Conservation (phyloP, 2,329 filamentous ascomycete genomes). For the Pestalotiopsis sp. region DNA sequence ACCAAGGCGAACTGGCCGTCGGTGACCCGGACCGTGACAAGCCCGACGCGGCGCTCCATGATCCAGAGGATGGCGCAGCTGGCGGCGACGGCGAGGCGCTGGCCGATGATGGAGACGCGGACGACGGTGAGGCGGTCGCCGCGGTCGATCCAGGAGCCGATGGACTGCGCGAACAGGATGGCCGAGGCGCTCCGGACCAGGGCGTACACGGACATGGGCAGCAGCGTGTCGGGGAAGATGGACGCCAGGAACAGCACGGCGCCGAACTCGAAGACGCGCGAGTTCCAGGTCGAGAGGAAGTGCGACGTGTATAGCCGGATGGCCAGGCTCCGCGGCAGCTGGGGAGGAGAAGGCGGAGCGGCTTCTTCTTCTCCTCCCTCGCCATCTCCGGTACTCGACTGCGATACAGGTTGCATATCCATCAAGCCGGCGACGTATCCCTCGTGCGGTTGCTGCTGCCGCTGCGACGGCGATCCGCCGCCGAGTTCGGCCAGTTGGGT, state of each 20-base stretch:
- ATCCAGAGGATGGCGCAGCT: slow-evolving; percentile 50
- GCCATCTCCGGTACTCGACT: too few species aligned
- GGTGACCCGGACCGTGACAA: slow-evolving; percentile 23
- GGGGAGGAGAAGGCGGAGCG: background rate
- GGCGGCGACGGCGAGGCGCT: slow-evolving; percentile 46
- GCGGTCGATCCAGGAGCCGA: slow-evolving; percentile 63
- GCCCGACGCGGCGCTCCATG: slow-evolving; percentile 24
- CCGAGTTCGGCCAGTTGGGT: background rate
- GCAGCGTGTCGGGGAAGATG: slow-evolving; percentile 60
- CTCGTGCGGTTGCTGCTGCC: background rate
- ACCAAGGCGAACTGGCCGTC: slow-evolving; percentile 35
- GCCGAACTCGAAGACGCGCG: slow-evolving; percentile 65
- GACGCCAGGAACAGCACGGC: slow-evolving; percentile 60
- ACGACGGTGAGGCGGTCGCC: slow-evolving; percentile 53
- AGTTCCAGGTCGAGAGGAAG: slow-evolving; percentile 66
- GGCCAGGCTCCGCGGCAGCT: background rate
- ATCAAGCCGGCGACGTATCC: background rate
- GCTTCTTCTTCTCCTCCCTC: background rate
- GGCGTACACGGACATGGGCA: slow-evolving; percentile 72
- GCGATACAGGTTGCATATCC: background rate
- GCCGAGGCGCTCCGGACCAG: slow-evolving; percentile 60
- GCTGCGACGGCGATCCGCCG: background rate
- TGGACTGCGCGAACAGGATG: slow-evolving; percentile 57
- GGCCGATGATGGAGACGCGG: slow-evolving; percentile 49
- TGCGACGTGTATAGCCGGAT: slow-evolving; percentile 59